Evolutionary conservation across 164 flowering plant species (phyloP), one percentile per base, ranked within the genome.

Genomic region (Berberis vulgaris): DNA sequence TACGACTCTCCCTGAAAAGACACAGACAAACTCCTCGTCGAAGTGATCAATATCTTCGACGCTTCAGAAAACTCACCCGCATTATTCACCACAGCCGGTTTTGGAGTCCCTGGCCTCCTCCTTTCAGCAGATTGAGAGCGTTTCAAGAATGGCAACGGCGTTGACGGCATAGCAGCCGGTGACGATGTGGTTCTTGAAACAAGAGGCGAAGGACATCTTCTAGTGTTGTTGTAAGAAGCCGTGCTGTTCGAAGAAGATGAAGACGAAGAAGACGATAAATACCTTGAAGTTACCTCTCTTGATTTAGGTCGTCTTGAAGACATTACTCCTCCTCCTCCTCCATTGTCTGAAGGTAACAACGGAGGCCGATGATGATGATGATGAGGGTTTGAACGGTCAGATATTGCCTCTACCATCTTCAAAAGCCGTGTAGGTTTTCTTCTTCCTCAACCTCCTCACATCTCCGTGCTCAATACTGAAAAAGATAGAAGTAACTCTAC

Each of bases 1-100:
- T 84, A 94, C 4, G 96, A 79, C 66, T 91, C 96, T 2, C 99
- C 99, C 72, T 94, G 97, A 69, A 94, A 94, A 3, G 99, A 91
- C 66, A 94, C 97, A 0, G 97, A 87, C 61, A 91, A 79, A 54
- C 96, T 87, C 74, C 99, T 72, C 2, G 89, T 81, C 1, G 98
- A 87, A 63, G 91, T 86, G 47, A 84, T 73, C 41, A 87, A 70
- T 49, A 86, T 71, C 82, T 83, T 84, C 1, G 90, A 54, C 5
- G 96, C 87, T 7, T 77, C 78, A 1, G 91, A 78, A 6, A 76
- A 63, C 40, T 76, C 87, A 46, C 70, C 67, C 8, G 72, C 82
- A 78, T 78, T 79, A 60, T 74, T 68, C 5, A 1, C 40, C 7
- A 4, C 59, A 12, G 64, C 26, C 39, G 83, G 73, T 58, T 78